Percentiles rank a stretch among this genome's conserved stretches.
Conservation (phyloP, 2,329 filamentous ascomycete genomes). For the Pseudogymnoascus sp. region DNA sequence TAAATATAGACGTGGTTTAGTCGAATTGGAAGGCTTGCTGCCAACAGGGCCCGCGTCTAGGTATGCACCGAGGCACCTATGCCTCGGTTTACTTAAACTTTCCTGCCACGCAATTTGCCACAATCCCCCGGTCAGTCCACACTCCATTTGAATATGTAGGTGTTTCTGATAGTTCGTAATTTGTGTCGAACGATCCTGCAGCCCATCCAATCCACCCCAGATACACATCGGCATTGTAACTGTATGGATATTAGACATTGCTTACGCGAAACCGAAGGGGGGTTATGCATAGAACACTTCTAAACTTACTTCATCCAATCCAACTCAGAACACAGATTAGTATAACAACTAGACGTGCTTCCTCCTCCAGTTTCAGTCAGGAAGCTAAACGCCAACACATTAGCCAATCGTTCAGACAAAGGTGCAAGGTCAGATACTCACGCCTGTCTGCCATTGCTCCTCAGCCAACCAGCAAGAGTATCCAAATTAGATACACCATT, state of each 20-base stretch:
- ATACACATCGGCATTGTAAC: conserved; percentile 26
- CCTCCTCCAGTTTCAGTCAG: conserved; percentile 44
- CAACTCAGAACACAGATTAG: neutral
- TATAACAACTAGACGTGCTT: conserved; percentile 12
- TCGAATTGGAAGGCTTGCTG: neutral
- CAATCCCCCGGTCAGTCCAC: conserved; percentile 20
- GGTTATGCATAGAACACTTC: neutral
- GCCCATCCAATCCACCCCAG: conserved; percentile 33
- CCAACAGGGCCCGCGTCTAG: neutral
- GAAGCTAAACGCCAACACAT: conserved; percentile 11
- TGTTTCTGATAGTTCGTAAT: conserved; percentile 23
- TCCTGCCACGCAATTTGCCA: neutral
- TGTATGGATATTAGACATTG: conserved; percentile 12
- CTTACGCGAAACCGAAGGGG: neutral
- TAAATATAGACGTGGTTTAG: neutral
- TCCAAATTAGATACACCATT: conserved; percentile 45
- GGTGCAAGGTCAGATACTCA: conserved; percentile 25
- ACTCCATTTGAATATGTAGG: conserved; percentile 22
- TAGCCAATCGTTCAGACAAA: neutral
- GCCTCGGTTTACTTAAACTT: neutral
- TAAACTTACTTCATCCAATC: neutral
- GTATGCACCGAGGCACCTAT: neutral
- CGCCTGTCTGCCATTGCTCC: conserved; percentile 42
- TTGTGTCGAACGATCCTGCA: conserved; percentile 31
- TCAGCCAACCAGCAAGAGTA: conserved; percentile 41